A percentile compares a stretch with the other conserved stretches of the same genome.
These are phyloP conservation scores for Myxozyma neotropica DNA, from an alignment of 805 yeast genomes.

Conservation along the genomic window DNA sequence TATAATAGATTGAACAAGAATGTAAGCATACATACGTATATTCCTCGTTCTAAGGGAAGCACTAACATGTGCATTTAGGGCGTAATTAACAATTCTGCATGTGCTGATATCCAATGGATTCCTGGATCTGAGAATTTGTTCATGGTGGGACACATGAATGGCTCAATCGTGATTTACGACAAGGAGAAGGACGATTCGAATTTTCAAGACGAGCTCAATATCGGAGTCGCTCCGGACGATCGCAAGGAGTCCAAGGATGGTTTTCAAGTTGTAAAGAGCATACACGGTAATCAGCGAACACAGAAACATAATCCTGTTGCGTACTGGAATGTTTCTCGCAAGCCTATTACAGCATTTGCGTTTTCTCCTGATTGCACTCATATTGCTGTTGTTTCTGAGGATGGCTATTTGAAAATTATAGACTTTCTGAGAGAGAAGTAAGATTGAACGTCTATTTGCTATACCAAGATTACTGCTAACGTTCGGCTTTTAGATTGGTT, in stretches of 20 bases:
- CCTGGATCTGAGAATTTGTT: constrained; percentile 50
- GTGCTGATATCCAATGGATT: constrained; percentile 52
- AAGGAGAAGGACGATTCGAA: constrained; percentile 52
- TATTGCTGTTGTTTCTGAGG: constrained; percentile 60
- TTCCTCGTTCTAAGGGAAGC: too few relatives aligned
- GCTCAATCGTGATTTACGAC: constrained; percentile 57
- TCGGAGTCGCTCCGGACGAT: constrained; percentile 13
- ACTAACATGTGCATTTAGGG: constrained; percentile 38
- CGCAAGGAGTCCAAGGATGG: constrained; percentile 22
- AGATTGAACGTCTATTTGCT: not conserved
- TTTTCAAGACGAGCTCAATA: constrained; percentile 17
- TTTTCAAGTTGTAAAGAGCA: constrained; percentile 28
- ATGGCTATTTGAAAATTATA: constrained; percentile 63
- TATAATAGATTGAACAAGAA: constrained; percentile 57
- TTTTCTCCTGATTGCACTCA: constrained; percentile 50
- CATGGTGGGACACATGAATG: constrained; percentile 64
- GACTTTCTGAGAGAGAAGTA: constrained; percentile 50
- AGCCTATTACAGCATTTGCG: constrained; percentile 56
- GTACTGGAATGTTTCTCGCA: constrained; percentile 63
- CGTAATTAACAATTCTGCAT: constrained; percentile 48
- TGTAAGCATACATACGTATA: constrained; percentile 10
- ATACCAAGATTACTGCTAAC: not conserved
- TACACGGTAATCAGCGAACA: constrained; percentile 21
- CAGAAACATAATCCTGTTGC: constrained; percentile 52
- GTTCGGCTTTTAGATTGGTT: constrained; percentile 37